Percentiles rank a stretch among this genome's conserved stretches.
Conservation (phyloP, 495 filamentous ascomycete species). For the Aspergillus carlsbadensis region DNA sequence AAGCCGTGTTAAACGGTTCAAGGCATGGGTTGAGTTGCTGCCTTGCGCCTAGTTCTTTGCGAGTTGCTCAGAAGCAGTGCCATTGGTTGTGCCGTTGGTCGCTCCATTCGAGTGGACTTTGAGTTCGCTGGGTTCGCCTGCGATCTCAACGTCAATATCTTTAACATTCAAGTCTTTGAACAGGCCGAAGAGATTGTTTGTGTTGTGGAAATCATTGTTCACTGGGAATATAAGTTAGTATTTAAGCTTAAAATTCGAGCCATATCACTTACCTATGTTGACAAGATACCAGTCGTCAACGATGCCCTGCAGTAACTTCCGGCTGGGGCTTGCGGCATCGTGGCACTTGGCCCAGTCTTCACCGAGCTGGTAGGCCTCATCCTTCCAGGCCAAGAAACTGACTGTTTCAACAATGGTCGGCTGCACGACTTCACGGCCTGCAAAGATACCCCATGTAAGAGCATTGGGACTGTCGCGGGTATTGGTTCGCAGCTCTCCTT, state of each 20-base stretch:
- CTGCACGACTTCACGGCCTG: constrained; percentile 97
- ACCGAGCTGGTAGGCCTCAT: constrained; percentile 92
- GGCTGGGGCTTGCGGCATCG: constrained; percentile 71
- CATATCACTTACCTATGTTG: constrained; percentile 76
- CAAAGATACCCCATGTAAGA: constrained; percentile 98
- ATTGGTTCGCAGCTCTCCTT: constrained; percentile 81
- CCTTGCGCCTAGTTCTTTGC: constrained; percentile 27
- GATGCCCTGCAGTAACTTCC: constrained; percentile 74
- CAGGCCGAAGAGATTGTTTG: constrained; percentile 73
- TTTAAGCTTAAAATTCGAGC: neutral
- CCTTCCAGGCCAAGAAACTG: constrained; percentile 98
- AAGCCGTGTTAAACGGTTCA: constrained; percentile 7
- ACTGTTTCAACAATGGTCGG: constrained; percentile 98
- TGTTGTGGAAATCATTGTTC: constrained; percentile 92
- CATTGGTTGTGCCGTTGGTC: constrained; percentile 21
- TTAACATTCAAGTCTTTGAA: constrained; percentile 76
- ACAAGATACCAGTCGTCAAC: constrained; percentile 91
- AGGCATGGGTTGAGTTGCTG: constrained; percentile 1
- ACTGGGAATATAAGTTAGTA: constrained; percentile 54
- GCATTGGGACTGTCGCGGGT: constrained; percentile 84
- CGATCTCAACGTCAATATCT: constrained; percentile 53
- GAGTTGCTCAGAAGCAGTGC: constrained; percentile 8
- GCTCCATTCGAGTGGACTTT: constrained; percentile 17
- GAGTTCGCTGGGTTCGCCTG: constrained; percentile 18
- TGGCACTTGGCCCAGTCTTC: constrained; percentile 94